Evolutionary conservation across 2,329 filamentous ascomycete genomes (phyloP).

Genomic region (Lomentospora prolificans): DNA sequence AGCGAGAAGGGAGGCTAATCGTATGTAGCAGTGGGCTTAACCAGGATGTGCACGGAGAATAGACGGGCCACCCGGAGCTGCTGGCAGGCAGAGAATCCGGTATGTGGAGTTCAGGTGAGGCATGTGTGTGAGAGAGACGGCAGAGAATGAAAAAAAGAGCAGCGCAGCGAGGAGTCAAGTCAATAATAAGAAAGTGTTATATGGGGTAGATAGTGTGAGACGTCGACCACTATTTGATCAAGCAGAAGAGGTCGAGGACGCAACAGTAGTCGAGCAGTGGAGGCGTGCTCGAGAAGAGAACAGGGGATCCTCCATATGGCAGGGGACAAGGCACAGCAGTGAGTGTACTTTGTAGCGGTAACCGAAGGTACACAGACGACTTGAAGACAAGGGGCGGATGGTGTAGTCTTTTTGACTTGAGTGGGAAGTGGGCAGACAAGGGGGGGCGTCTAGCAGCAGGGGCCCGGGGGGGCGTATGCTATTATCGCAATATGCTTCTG

Average conservation of each 20-base stretch:
- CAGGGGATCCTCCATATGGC: not conserved
- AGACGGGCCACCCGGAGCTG: not conserved
- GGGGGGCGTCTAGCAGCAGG: not conserved
- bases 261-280: not conserved
- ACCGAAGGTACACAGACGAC: not conserved
- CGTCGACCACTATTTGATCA: not conserved
- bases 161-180: not conserved
- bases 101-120: constrained; percentile 7
- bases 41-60: constrained; percentile 7
- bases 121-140: constrained; percentile 6
- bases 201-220: not conserved
- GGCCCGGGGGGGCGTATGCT: not conserved
- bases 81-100: not conserved
- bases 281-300: not conserved
- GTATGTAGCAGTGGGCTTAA: not conserved
- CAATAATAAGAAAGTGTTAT: not conserved
- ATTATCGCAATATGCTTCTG: not conserved
- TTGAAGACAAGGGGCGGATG: not conserved
- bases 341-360: not conserved
- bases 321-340: not conserved
- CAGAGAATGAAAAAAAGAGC: constrained; percentile 3
- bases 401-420: not conserved
- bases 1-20: not conserved
- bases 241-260: not conserved
- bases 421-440: not conserved